phyloP scores from a whole-genome alignment of 1,284 basidiomycete species.

The Melampsora larici-populina region DNA sequence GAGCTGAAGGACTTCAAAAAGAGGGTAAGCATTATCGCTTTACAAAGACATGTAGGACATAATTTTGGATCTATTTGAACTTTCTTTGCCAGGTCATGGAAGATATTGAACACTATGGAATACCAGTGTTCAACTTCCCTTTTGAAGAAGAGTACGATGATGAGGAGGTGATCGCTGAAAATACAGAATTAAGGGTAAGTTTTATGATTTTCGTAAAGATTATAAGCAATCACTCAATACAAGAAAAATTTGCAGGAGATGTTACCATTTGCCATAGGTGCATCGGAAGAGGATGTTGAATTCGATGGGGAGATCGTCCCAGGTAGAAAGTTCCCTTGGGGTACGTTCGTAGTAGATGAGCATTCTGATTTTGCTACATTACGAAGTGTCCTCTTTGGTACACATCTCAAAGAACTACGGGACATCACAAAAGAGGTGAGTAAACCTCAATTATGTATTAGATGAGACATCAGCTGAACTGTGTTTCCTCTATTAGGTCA shows the following conservation, averaged over 20 bases:
- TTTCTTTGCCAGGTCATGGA: conserved; percentile 78
- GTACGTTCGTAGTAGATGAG: conserved; percentile 98
- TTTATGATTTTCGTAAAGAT: not conserved
- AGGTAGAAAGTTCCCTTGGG: conserved; percentile 92
- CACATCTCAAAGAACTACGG: conserved; percentile 47
- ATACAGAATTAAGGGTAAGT: conserved; percentile 57
- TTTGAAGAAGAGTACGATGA: conserved; percentile 61
- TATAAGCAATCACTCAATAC: not conserved
- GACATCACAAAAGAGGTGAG: conserved; percentile 83
- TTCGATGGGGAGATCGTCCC: conserved; percentile 81
- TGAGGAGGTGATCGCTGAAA: conserved; percentile 97
- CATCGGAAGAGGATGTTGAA: conserved; percentile 93
- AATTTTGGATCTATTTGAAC: not conserved
- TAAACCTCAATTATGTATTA: conserved; percentile 52
- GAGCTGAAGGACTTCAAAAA: conserved; percentile 95
- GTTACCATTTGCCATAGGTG: conserved; percentile 94
- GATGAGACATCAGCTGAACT: not conserved
- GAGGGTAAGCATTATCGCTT: conserved; percentile 63
- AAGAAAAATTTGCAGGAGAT: conserved; percentile 62
- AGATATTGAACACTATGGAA: conserved; percentile 97
- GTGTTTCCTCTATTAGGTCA: conserved; percentile 7
- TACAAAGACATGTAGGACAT: not conserved
- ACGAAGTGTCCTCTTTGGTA: conserved; percentile 72
- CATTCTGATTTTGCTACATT: conserved; percentile 93
- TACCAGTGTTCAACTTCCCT: conserved; percentile 78